Conservation (phyloP, 495 filamentous ascomycete species). For the Penicillium chermesinum region DNA sequence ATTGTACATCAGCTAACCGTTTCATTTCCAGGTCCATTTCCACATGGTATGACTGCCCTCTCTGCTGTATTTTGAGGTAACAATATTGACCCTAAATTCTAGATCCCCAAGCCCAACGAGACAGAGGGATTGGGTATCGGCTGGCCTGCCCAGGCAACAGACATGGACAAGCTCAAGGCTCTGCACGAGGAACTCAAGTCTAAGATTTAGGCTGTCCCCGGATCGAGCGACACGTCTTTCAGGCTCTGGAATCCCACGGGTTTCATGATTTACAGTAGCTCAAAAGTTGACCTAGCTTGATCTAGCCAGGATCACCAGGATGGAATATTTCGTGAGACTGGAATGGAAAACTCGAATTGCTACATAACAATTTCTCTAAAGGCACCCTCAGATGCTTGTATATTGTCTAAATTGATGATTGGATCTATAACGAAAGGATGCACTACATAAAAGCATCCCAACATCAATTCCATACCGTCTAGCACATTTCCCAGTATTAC, state of each 20-base stretch:
- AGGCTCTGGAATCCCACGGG: not conserved
- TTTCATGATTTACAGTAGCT: too few relatives aligned
- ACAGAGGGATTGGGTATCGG: conserved; percentile 71
- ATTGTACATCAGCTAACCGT: conserved; percentile 1
- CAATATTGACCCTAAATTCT: conserved; percentile 13
- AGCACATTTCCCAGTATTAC: not conserved
- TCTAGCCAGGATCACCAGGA: too few relatives aligned
- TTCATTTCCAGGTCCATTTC: conserved; percentile 65
- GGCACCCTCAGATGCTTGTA: not conserved
- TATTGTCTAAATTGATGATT: not conserved
- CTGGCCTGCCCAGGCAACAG: conserved; percentile 72
- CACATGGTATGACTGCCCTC: conserved; percentile 64
- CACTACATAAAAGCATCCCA: not conserved
- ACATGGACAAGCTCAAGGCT: conserved; percentile 81
- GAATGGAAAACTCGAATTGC: too few relatives aligned
- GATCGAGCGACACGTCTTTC: not conserved
- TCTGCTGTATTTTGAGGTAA: not conserved
- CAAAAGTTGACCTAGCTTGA: too few relatives aligned
- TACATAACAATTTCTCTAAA: too few relatives aligned
- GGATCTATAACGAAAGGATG: not conserved
- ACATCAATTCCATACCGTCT: not conserved
- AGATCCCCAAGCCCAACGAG: conserved; percentile 95
- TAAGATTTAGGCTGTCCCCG: conserved; percentile 63
- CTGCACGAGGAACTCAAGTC: conserved; percentile 76
- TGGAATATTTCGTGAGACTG: too few relatives aligned